These are phyloP conservation scores for Begonia loranthoides DNA, from an alignment of 306 rosid species.

Conservation along the genomic window DNA sequence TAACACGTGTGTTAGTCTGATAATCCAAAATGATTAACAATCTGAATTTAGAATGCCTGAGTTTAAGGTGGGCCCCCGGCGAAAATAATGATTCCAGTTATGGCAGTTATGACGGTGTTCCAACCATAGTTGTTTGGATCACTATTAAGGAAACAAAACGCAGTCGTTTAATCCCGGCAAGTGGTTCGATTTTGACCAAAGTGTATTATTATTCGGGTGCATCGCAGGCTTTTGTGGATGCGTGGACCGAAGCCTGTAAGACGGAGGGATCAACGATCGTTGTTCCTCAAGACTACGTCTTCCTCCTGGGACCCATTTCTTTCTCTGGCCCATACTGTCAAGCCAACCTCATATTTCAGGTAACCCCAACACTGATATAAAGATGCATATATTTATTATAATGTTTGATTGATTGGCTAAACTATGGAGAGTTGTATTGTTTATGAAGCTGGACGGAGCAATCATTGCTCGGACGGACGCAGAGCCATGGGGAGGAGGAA, in stretches of 20 bases:
- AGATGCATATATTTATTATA: too few species aligned
- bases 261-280: constrained; percentile 61
- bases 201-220: constrained; percentile 6
- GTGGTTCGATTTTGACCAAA: not conserved
- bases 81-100: constrained; percentile 30
- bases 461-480: constrained; percentile 68
- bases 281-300: constrained; percentile 45
- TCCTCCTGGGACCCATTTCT: constrained; percentile 79
- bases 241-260: constrained; percentile 88
- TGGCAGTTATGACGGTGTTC: constrained; percentile 31
- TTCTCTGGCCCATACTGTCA: constrained; percentile 88
- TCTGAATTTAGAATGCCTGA: too few species aligned
- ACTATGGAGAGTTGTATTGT: too few species aligned
- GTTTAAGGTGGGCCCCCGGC: constrained; percentile 21
- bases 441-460: constrained; percentile 72
- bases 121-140: constrained; percentile 14
- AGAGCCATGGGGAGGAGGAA: constrained; percentile 60
- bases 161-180: not conserved
- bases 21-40: too few species aligned
- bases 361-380: constrained; percentile 7
- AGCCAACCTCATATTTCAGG: constrained; percentile 77
- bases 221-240: constrained; percentile 74
- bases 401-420: too few species aligned
- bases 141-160: constrained; percentile 7
- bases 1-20: too few species aligned